Evolutionary conservation across 345 rosid species (phyloP).

Genomic region (Pistacia integerrima): DNA sequence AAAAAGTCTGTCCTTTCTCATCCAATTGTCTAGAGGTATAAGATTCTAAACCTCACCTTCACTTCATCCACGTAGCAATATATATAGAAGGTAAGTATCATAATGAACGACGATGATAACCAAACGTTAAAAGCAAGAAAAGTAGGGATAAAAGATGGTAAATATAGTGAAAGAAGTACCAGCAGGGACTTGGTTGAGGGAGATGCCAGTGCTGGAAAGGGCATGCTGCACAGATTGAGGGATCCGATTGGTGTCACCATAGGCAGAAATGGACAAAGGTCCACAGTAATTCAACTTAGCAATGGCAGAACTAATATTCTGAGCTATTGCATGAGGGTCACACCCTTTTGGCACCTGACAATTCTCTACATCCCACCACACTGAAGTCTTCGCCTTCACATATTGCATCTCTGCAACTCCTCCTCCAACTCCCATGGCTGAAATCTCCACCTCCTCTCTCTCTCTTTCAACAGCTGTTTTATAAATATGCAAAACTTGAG

Average conservation of each 20-base stretch:
- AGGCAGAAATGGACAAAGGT: constrained; percentile 75
- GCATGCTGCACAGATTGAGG: constrained; percentile 62
- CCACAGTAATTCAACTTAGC: constrained; percentile 66
- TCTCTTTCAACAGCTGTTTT: no score
- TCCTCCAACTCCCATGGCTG: background rate
- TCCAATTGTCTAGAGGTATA: no score
- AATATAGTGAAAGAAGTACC: constrained; percentile 32
- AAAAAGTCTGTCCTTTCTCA: no score
- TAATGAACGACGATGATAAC: no score
- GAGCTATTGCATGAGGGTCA: constrained; percentile 72
- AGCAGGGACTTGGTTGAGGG: constrained; percentile 83
- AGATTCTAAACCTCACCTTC: no score
- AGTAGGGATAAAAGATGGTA: background rate
- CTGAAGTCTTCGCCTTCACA: constrained; percentile 65
- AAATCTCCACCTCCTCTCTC: background rate
- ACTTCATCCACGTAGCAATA: no score
- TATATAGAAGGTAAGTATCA: no score
- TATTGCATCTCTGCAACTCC: constrained; percentile 57
- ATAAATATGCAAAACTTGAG: no score
- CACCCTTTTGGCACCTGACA: constrained; percentile 72
- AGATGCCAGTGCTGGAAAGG: constrained; percentile 78
- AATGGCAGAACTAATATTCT: constrained; percentile 75
- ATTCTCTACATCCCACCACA: constrained; percentile 93
- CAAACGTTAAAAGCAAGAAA: no score
- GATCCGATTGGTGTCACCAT: constrained; percentile 70